A percentile compares a stretch with the other conserved stretches of the same genome.
Conservation (phyloP, 208 protist species). For the Acanthamoeba castellanii region DNA sequence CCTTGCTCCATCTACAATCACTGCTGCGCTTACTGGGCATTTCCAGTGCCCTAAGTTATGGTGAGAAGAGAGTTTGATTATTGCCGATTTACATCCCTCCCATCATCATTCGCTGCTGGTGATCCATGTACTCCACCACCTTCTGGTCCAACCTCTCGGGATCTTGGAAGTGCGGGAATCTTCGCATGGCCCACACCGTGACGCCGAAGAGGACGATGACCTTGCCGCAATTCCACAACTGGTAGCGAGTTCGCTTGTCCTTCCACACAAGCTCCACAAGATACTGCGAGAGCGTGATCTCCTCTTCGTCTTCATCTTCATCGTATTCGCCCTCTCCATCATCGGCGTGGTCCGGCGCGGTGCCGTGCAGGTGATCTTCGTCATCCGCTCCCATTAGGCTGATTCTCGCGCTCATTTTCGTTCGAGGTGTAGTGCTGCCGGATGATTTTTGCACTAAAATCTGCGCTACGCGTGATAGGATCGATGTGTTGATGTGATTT, state of each 20-base stretch:
- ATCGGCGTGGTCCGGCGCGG: neutral
- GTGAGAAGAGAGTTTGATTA: neutral
- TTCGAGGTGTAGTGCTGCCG: neutral
- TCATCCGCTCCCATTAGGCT: slow-evolving; percentile 14
- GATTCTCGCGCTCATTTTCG: neutral
- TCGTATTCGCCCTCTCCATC: neutral
- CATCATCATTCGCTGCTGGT: slow-evolving; percentile 25
- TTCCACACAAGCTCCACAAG: neutral
- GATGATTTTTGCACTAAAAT: neutral
- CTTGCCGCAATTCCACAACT: slow-evolving; percentile 41
- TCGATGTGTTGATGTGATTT: too few species aligned
- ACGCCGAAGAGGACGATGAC: slow-evolving; percentile 29
- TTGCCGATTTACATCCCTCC: slow-evolving; percentile 29
- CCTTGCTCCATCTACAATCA: too few species aligned
- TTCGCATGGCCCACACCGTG: slow-evolving; percentile 52
- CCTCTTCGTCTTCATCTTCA: neutral
- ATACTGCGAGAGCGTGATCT: neutral
- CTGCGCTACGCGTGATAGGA: neutral
- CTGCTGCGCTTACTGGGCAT: too few species aligned
- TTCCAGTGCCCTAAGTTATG: too few species aligned
- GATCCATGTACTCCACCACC: neutral
- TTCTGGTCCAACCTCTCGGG: slow-evolving; percentile 15
- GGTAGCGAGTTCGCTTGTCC: slow-evolving; percentile 42
- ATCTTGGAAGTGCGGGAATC: slow-evolving; percentile 49
- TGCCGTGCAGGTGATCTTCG: neutral